Evolutionary conservation across 371 early-diverging fungal species (phyloP).

Genomic region (Choanephora cucurbitarum): DNA sequence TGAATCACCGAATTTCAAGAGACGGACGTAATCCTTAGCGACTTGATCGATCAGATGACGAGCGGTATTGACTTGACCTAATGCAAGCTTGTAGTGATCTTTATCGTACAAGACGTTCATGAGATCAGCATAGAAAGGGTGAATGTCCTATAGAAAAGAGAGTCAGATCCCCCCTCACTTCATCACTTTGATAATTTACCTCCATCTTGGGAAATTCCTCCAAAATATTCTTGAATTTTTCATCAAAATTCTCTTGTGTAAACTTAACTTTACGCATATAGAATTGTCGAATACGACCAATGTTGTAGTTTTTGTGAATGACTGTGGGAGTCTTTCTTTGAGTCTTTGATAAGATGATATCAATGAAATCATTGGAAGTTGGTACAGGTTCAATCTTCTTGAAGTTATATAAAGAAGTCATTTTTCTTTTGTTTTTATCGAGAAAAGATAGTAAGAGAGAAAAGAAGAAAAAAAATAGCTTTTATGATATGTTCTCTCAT

Average conservation of each 20-base stretch:
- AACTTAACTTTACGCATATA: constrained; percentile 99
- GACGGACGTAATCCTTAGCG: constrained; percentile 96
- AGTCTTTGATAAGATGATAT: constrained; percentile 98
- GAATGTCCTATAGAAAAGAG: constrained; percentile 86
- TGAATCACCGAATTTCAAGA: constrained; percentile 99
- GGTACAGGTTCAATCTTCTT: constrained; percentile 98
- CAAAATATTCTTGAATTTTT: constrained; percentile 92
- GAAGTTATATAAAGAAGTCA: constrained; percentile 87
- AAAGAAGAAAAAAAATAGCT: neutral
- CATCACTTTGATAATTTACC: constrained; percentile 48
- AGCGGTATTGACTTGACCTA: constrained; percentile 99
- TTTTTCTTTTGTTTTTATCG: no score
- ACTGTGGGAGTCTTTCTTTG: constrained; percentile 99
- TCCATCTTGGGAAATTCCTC: constrained; percentile 99
- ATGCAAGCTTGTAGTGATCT: constrained; percentile 99
- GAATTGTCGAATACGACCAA: constrained; percentile 97
- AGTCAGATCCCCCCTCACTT: neutral
- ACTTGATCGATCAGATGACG: constrained; percentile 95
- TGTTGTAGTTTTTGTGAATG: constrained; percentile 94
- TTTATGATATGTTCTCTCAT: neutral
- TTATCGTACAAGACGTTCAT: constrained; percentile 99
- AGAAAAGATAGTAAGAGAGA: neutral
- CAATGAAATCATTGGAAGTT: constrained; percentile 92
- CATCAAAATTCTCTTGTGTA: constrained; percentile 97
- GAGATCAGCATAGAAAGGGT: constrained; percentile 99